Evolutionary conservation across 176 grass and related monocot species (phyloP), one percentile per base, ranked within the genome.

Genomic region (Triticum aestivum): DNA sequence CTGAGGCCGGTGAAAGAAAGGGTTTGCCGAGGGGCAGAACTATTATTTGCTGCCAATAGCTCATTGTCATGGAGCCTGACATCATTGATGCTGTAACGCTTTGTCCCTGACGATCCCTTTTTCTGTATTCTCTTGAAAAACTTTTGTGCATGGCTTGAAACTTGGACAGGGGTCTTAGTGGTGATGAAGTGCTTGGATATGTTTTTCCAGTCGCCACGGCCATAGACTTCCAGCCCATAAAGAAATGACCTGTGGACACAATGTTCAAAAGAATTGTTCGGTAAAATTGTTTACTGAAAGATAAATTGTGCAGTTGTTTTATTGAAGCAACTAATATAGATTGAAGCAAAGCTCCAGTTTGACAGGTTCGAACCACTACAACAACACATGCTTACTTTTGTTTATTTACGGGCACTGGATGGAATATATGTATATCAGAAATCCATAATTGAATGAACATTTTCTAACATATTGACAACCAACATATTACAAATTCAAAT

Each of bases 131-230:
- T 83, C 2, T 15, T 9, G 49, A 83, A 83, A 64, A 26, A 61
- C 49, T 88, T 88, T 0, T 88, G 86, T 21, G 86, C 80, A 42
- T 83, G 80, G 73, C 45, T 69, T 11, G 72, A 77, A 3, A 82
- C 8, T 14, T 77, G 72, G 34, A 17, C 7, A 18, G 72, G 42
- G 9, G 62, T 78, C 23, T 7, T 61, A 5, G 72, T 83, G 64
- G 18, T 42, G 47, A 83, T 35, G 0, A 88, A 41, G 13, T 81
- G 3, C 24, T 5, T 77, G 71, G 63, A 77, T 38, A 78, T 77
- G 61, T 69, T 51, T 30, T 80, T 81, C 77, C 77, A 89, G 14
- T 81, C 35, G 8, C 77, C 83, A 0, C 35, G 45, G 0, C 85
- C 83, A 3, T 11, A 77, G 27, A 51, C 11, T 5, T 41, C 6